These are phyloP conservation scores for Pyrenopolyporus hunteri DNA, from an alignment of 495 filamentous ascomycete genomes.

Conservation along the genomic window DNA sequence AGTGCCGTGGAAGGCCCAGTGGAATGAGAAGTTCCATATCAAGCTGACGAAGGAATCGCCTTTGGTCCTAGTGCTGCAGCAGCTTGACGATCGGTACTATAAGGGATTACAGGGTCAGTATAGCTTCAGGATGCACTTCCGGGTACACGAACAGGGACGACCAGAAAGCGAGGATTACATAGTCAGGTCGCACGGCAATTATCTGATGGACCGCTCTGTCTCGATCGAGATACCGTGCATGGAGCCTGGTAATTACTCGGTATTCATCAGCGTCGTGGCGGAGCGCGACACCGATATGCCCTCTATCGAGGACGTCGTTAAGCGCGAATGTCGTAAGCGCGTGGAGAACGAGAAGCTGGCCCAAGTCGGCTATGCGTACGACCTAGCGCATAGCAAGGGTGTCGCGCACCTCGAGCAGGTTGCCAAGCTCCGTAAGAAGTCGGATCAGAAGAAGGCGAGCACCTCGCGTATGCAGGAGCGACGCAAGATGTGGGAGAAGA, in stretches of 20 bases:
- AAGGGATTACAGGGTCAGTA: slow-evolving; percentile 84
- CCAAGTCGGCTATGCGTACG: slow-evolving; percentile 83
- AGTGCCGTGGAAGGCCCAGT: slow-evolving; percentile 88
- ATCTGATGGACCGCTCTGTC: slow-evolving; percentile 59
- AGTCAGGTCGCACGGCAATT: slow-evolving; percentile 80
- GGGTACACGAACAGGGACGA: slow-evolving; percentile 70
- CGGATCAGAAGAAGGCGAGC: slow-evolving; percentile 57
- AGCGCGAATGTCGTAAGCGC: slow-evolving; percentile 65
- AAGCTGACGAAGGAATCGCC: slow-evolving; percentile 72
- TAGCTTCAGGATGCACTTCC: slow-evolving; percentile 80
- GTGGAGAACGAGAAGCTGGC: slow-evolving; percentile 80
- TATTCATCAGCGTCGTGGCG: slow-evolving; percentile 82
- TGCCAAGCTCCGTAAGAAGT: slow-evolving; percentile 59
- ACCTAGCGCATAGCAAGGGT: slow-evolving; percentile 87
- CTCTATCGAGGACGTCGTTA: slow-evolving; percentile 75
- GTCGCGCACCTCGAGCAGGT: slow-evolving; percentile 63
- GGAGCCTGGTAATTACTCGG: slow-evolving; percentile 79
- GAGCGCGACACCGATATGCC: slow-evolving; percentile 58
- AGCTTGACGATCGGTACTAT: slow-evolving; percentile 89
- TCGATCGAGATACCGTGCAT: slow-evolving; percentile 60
- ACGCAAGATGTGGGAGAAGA: slow-evolving; percentile 55
- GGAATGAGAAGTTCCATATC: slow-evolving; percentile 84
- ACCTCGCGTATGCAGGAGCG: slow-evolving; percentile 51
- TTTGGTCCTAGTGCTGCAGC: slow-evolving; percentile 81
- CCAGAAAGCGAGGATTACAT: slow-evolving; percentile 85